Evolutionary conservation across 768 basidiomycete species (phyloP), one percentile per base, ranked within the genome.

Genomic region (Chalciporus chontae): DNA sequence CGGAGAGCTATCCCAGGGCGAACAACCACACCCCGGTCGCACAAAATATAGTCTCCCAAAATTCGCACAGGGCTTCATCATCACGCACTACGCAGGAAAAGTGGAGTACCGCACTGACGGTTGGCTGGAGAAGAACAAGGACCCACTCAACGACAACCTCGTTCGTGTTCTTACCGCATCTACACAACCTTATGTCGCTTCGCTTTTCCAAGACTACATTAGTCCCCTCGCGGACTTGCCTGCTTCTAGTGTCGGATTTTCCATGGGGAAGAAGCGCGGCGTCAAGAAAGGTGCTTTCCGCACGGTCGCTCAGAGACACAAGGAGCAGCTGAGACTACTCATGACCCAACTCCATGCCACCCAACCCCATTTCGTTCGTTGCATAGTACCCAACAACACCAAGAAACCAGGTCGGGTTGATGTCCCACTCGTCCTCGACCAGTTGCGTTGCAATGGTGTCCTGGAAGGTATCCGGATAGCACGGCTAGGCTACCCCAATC

Each of bases 71-170:
- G 94, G 94, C 4, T 99, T 99, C 74, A 83, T 93, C 58, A 80
- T 99, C 44, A 84, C 91, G 53, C 96, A 99, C 64, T 98, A 98
- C 61, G 96, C 96, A 1, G 96, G 94, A 27, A 88, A 84, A 58
- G 96, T 99, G 61, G 94, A 98, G 61, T 99, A 99, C 62, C 81
- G 87, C 24, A 97, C 94, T 2, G 85, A 91, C 34, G 91, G 94
- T 14, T 99, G 96, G 96, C 73, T 99, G 58, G 94, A 95, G 74
- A 99, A 98, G 84, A 99, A 99, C 77, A 96, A 96, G 71, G 96
- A 99, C 61, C 96, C 96, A 0, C 73, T 99, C 50, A 97, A 97
- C 64, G 94, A 97, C 67, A 94, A 96, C 65, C 78, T 98, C 45
- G 90, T 92, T 0, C 83, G 91, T 18, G 85, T 98, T 32, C 77